Evolutionary conservation across 805 yeast genomes (phyloP).

Genomic region (Torulaspora microellipsoides): DNA sequence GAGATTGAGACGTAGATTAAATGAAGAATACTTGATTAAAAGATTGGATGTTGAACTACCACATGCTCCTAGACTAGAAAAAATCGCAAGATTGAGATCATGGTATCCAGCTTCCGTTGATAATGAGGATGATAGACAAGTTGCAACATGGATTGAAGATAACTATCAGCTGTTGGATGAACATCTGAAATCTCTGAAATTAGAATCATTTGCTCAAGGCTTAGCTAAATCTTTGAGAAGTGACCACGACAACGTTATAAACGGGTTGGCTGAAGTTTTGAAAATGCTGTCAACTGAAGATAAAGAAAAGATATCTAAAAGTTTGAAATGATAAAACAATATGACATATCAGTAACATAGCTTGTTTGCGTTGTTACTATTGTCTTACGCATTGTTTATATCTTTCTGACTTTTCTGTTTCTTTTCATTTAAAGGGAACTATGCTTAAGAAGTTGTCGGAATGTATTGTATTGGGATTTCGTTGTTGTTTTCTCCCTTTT

Average conservation of each 20-base stretch:
- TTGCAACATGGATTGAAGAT: constrained; percentile 81
- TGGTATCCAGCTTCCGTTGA: constrained; percentile 75
- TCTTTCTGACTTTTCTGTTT: background rate
- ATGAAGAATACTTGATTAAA: constrained; percentile 82
- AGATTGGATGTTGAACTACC: constrained; percentile 63
- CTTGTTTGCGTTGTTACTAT: too few species aligned
- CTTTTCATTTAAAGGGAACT: background rate
- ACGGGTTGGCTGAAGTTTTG: constrained; percentile 52
- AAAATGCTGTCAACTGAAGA: constrained; percentile 51
- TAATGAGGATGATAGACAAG: constrained; percentile 66
- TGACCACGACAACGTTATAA: constrained; percentile 49
- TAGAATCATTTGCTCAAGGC: constrained; percentile 61
- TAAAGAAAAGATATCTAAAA: constrained; percentile 41
- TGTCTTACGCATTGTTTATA: background rate
- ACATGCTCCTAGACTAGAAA: constrained; percentile 65
- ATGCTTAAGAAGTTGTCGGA: too few species aligned
- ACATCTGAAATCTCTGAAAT: constrained; percentile 57
- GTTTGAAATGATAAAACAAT: constrained; percentile 26
- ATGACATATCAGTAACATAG: background rate
- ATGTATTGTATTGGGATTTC: constrained; percentile 1
- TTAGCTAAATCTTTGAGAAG: constrained; percentile 55
- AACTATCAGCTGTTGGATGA: constrained; percentile 61
- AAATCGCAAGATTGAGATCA: constrained; percentile 79
- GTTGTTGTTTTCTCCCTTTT: constrained; percentile 10
- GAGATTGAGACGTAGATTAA: constrained; percentile 93